Conservation (phyloP, 1,284 basidiomycete species). For the Apiotrichum gamsii region DNA sequence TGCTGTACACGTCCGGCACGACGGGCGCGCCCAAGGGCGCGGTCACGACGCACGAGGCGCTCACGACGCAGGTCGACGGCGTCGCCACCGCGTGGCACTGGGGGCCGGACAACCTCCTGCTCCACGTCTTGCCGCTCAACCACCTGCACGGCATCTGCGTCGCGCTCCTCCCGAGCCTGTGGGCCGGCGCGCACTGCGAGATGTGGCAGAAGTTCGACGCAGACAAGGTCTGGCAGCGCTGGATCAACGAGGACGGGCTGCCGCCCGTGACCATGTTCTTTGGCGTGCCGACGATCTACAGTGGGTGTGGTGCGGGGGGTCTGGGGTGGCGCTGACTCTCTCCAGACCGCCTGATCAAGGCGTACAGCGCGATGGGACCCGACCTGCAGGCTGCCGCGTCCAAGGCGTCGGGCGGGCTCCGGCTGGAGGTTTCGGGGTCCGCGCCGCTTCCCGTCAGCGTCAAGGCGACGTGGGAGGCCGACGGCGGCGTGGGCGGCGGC, state of each 20-base stretch:
- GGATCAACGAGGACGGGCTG: slow-evolving; percentile 25
- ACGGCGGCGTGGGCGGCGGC: slow-evolving; percentile 36
- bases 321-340: no score
- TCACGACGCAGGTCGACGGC: slow-evolving; percentile 31
- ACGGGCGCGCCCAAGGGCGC: slow-evolving; percentile 43
- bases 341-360: slow-evolving; percentile 26
- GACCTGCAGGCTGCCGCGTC: slow-evolving; percentile 24
- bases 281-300: slow-evolving; percentile 33
- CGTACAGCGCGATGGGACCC: slow-evolving; percentile 16
- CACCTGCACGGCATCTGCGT: slow-evolving; percentile 44
- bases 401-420: slow-evolving; percentile 27
- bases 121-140: slow-evolving; percentile 38
- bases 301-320: no score
- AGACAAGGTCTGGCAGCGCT: slow-evolving; percentile 27
- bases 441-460: slow-evolving; percentile 39
- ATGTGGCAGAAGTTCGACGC: slow-evolving; percentile 40
- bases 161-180: slow-evolving; percentile 37
- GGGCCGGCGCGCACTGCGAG: slow-evolving; percentile 41
- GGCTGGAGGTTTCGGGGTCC: slow-evolving; percentile 41
- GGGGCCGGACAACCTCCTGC: slow-evolving; percentile 26
- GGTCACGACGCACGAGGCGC: slow-evolving; percentile 37
- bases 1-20: slow-evolving; percentile 43
- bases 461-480: slow-evolving; percentile 34
- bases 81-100: slow-evolving; percentile 37
- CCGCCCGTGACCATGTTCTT: slow-evolving; percentile 34